Conservation (phyloP, 805 yeast genomes). For the Lipomyces chichibuensis region DNA sequence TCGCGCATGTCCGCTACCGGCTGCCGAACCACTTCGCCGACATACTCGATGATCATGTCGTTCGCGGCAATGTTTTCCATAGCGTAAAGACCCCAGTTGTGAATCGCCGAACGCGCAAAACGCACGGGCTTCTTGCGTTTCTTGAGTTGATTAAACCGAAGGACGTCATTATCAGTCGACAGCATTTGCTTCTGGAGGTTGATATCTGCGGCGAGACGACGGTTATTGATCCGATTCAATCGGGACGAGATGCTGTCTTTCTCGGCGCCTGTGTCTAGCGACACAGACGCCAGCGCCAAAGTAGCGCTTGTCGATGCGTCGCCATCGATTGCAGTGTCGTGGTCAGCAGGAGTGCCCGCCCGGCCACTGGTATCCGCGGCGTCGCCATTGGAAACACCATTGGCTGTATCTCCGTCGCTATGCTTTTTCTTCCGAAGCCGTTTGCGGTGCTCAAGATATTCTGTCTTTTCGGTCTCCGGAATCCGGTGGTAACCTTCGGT, state of each 20-base stretch:
- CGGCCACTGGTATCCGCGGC: constrained; percentile 6
- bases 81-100: constrained; percentile 97
- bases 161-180: constrained; percentile 78
- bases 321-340: constrained; percentile 19
- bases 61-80: constrained; percentile 92
- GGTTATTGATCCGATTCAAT: constrained; percentile 80
- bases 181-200: constrained; percentile 76
- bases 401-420: constrained; percentile 69
- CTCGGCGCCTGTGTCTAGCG: constrained; percentile 30
- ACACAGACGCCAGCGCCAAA: constrained; percentile 14
- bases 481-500: constrained; percentile 76
- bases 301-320: not conserved
- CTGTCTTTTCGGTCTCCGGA: constrained; percentile 70
- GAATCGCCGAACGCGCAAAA: constrained; percentile 96
- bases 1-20: constrained; percentile 94
- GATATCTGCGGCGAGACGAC: constrained; percentile 87
- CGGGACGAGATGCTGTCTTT: constrained; percentile 56
- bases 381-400: constrained; percentile 45
- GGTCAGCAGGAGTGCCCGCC: constrained; percentile 23
- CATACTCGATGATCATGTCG: constrained; percentile 97
- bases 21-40: constrained; percentile 91
- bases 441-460: constrained; percentile 81
- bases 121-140: constrained; percentile 91
- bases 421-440: constrained; percentile 47
- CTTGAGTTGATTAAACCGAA: constrained; percentile 82